Evolutionary conservation across 176 grass and related monocot species (phyloP).

Genomic region (Aegilops speltoides): DNA sequence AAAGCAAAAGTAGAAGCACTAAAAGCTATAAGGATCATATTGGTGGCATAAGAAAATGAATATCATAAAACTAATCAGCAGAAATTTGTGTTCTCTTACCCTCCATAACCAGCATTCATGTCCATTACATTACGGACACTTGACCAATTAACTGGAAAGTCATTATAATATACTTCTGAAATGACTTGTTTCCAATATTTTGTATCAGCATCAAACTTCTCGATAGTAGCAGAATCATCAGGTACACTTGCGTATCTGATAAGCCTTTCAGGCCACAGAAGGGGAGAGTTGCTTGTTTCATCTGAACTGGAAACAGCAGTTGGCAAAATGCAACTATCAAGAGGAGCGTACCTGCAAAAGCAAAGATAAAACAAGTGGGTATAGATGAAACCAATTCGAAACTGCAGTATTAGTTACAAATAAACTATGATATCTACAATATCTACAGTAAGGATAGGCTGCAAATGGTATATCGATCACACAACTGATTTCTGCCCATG

Average conservation of each 20-base stretch:
- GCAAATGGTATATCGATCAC: conserved; percentile 10
- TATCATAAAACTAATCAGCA: conserved; percentile 17
- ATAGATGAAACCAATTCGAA: conserved; percentile 20
- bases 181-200: conserved; percentile 72
- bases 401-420: background rate
- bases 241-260: conserved; percentile 32
- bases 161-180: conserved; percentile 53
- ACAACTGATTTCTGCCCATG: background rate
- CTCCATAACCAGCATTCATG: conserved; percentile 93
- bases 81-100: conserved; percentile 48
- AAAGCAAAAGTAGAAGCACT: background rate
- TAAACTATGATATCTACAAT: background rate
- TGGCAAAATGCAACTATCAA: conserved; percentile 68
- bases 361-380: conserved; percentile 7
- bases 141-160: conserved; percentile 81
- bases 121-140: conserved; percentile 84
- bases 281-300: conserved; percentile 55
- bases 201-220: conserved; percentile 53
- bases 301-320: conserved; percentile 39
- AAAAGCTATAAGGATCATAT: background rate
- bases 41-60: background rate
- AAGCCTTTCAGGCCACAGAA: conserved; percentile 83
- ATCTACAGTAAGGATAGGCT: background rate
- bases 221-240: conserved; percentile 40
- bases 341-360: conserved; percentile 70